Base-by-base conservation (phyloP, 495 filamentous ascomycete species). In the Hypoxylon trugodes region DNA sequence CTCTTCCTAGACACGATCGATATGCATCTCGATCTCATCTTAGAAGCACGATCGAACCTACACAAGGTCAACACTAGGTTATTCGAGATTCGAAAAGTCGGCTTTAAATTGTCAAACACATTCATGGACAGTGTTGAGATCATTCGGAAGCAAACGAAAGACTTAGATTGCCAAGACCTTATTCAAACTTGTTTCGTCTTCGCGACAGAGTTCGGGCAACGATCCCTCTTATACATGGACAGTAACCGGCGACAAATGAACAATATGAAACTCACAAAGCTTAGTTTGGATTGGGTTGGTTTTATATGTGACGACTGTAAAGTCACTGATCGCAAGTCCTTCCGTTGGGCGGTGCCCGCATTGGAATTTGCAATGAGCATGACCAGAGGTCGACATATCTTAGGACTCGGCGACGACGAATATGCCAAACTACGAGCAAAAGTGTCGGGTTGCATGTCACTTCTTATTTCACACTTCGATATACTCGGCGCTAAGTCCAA, bases 141-240 rank as follows among this genome's bases (percentile, higher is more conserved):
- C 47, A 94, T 98, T 59, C 83, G 93, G 48, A 84, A 87, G 55
- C 94, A 98, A 75, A 92, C 92, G 15, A 82, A 84, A 55, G 90
- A 87, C 1, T 82, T 96, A 40, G 90, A 96, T 53, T 97, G 94
- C 69, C 93, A 96, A 59, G 95, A 98, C 65, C 82, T 98, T 21
- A 92, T 98, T 61, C 95, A 98, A 71, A 96, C 93, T n/a, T 98
- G 94, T 76, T 98, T 98, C 73, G 92, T 95, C 36, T 98, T 98
- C 66, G 95, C 95, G 33, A 97, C 95, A 1, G 95, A 98, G 69
- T 98, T 98, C 70, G 95, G 95, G 5, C 93, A 97, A 75, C 87
- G 95, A 25, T 97, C 94, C 0, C 85, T 95, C 22, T 84, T 90
- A 19, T 93, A 95, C 75, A 93, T 98, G 83, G 96, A 98, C 74